A percentile compares a stretch with the other conserved stretches of the same genome.
Evolutionary conservation across 2,329 filamentous ascomycete genomes (phyloP).

Genomic region (Colletotrichum euphorbiae): DNA sequence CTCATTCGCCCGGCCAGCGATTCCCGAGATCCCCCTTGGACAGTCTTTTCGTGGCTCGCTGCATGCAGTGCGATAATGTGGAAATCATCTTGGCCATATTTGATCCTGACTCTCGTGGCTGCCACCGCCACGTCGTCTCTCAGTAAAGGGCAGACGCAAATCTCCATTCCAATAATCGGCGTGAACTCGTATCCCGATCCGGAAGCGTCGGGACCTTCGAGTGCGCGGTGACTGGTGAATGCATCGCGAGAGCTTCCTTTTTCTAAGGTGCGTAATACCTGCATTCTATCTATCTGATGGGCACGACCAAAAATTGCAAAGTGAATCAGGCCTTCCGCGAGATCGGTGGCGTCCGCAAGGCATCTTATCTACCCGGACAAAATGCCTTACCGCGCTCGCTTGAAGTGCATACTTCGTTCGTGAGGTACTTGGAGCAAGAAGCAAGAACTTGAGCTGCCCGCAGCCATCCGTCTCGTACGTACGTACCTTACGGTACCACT

Average conservation of each 20-base stretch:
- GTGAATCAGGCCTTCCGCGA: conserved; percentile 20
- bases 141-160: background rate
- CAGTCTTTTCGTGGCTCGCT: no score
- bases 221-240: background rate
- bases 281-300: background rate
- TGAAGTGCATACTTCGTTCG: background rate
- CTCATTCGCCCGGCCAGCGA: background rate
- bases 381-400: conserved; percentile 2
- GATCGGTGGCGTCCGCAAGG: conserved; percentile 32
- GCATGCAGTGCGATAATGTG: conserved; percentile 15
- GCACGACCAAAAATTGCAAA: conserved; percentile 10
- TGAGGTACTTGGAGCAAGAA: no score
- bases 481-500: background rate
- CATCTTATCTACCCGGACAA: background rate
- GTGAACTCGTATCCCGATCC: conserved; percentile 22
- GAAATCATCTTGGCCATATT: conserved; percentile 17
- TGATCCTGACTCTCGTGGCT: background rate
- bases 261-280: no score
- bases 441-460: conserved; percentile 1
- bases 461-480: background rate
- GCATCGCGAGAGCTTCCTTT: conserved; percentile 31
- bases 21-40: no score
- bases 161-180: background rate
- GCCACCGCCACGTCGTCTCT: conserved; percentile 12
- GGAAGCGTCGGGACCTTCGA: conserved; percentile 11